Evolutionary conservation across 192 early-diverging fungal genomes (phyloP), one percentile per base, ranked within the genome.

Genomic region (Coemansia sp.): DNA sequence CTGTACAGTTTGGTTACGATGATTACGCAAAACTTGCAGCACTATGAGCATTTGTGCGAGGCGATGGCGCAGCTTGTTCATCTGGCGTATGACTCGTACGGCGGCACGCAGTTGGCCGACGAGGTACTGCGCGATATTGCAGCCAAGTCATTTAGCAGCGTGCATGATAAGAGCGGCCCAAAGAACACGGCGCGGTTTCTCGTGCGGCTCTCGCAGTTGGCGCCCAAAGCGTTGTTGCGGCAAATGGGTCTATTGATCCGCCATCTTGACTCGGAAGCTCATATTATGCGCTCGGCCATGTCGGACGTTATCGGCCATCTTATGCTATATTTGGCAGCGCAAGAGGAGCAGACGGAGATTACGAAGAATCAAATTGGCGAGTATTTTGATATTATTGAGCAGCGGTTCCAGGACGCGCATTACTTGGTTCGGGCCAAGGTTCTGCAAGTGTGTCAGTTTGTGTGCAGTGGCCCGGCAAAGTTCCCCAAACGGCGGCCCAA

Each of bases 351-450:
- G 58, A 87, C 84, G 0, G 85, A 88, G 3, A 88, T 84, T 17
- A 81, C 84, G 29, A 81, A 84, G 63, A 83, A 86, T 59, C 89
- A 92, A 71, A 83, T 98, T 54, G 85, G 88, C 52, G 85, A 88
- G 41, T 95, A 93, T 65, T 97, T 94, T 76, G 94, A 96, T 67
- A 86, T 95, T 60, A 67, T 99, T 53, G 86, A 93, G 63, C 93
- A 98, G 70, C 85, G 96, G 10, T 93, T 95, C 79, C 86, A 91
- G 65, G 98, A 99, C 72, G 79, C 81, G n/a, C 93, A 88, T 63
- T 86, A 87, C n/a, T 89, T 88, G 73, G 88, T 90, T 2, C 88
- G 98, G 25, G 86, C 88, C 21, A 96, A 95, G 76, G 87, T 97
- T 0, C 72, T 99, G 24, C 94, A 98, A 68, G 86, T 93, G 12